These are phyloP conservation scores for Sugiyamaella valdiviana DNA, from an alignment of 805 yeast species.

Conservation along the genomic window DNA sequence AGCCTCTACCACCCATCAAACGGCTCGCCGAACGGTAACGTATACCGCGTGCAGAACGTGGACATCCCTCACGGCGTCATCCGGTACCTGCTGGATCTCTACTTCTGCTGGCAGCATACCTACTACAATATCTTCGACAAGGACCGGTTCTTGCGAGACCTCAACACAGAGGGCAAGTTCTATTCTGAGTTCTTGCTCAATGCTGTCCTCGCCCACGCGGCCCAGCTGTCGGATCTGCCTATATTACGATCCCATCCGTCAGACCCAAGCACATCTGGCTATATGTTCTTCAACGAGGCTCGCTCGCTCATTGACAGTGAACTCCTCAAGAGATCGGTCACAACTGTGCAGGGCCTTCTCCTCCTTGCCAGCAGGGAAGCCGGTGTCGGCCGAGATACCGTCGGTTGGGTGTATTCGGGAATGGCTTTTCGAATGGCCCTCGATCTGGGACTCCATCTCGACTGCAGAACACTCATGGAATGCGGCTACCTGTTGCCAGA, in stretches of 20 bases:
- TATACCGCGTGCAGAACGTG: conserved; percentile 5
- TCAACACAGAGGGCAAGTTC: conserved; percentile 15
- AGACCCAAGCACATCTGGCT: conserved; percentile 16
- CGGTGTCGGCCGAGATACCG: conserved; percentile 17
- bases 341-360: conserved; percentile 18
- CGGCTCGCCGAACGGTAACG: background rate
- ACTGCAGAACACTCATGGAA: conserved; percentile 13
- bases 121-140: conserved; percentile 17
- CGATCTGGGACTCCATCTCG: conserved; percentile 19
- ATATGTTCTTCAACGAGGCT: conserved; percentile 20
- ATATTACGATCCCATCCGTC: conserved; percentile 14
- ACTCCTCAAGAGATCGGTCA: conserved; percentile 13
- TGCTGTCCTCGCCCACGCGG: conserved; percentile 17
- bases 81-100: conserved; percentile 16
- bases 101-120: conserved; percentile 21
- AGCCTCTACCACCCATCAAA: conserved; percentile 4
- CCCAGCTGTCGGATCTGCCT: conserved; percentile 16
- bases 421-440: conserved; percentile 22
- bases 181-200: conserved; percentile 17
- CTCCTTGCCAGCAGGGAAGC: conserved; percentile 19
- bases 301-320: conserved; percentile 12
- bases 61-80: conserved; percentile 12
- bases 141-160: conserved; percentile 17
- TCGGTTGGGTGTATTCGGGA: conserved; percentile 22
- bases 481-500: conserved; percentile 14